Conservation (phyloP, 164 flowering plant species). For the Nymphaea thermarum region DNA sequence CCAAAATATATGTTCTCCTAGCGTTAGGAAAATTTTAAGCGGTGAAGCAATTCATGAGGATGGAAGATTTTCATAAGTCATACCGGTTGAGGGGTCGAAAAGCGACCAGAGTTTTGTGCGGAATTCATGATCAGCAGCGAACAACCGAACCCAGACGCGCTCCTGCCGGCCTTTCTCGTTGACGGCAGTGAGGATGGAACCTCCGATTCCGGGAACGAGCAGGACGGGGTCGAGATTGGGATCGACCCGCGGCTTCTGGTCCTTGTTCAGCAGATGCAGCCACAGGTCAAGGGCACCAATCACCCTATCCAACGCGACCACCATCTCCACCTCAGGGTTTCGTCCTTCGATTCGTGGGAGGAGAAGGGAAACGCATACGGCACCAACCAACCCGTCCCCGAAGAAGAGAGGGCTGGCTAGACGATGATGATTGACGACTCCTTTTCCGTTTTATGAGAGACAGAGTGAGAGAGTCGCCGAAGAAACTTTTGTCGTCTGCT, state of each 20-base stretch:
- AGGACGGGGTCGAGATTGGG: conserved; percentile 91
- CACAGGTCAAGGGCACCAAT: conserved; percentile 43
- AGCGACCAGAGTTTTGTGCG: conserved; percentile 86
- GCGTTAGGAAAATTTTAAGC: neutral
- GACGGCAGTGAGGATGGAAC: conserved; percentile 75
- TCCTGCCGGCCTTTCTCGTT: conserved; percentile 48
- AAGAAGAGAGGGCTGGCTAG: no score
- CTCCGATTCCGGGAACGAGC: conserved; percentile 90
- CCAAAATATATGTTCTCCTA: neutral
- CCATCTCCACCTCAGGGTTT: conserved; percentile 20
- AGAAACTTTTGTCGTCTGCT: no score
- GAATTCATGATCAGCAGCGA: conserved; percentile 65
- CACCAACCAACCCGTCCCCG: no score
- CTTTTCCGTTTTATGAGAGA: no score
- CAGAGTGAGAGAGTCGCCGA: no score
- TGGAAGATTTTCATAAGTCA: neutral
- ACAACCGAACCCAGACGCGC: conserved; percentile 84
- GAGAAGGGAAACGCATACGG: no score
- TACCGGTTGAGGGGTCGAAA: conserved; percentile 79
- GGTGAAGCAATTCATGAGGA: neutral
- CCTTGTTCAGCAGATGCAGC: conserved; percentile 35
- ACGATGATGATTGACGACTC: no score
- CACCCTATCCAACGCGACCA: conserved; percentile 47
- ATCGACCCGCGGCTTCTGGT: conserved; percentile 48
- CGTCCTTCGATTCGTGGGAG: no score